A percentile compares a stretch with the other conserved stretches of the same genome.
These are phyloP conservation scores for Botrytis paeoniae DNA, from an alignment of 2,329 filamentous ascomycete species.

Conservation along the genomic window DNA sequence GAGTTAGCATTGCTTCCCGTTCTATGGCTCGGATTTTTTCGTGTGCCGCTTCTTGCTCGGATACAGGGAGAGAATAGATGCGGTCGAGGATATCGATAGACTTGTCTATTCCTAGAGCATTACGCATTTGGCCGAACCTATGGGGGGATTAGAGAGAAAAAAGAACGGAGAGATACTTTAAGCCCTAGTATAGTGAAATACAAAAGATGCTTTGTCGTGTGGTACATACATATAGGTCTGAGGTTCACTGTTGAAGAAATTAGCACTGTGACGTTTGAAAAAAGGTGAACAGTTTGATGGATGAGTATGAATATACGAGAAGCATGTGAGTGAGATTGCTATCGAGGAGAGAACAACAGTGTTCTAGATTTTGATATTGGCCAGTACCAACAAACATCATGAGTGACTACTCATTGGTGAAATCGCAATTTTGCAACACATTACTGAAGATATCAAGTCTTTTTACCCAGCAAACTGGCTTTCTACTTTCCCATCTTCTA, in stretches of 20 bases:
- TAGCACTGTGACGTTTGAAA: not conserved
- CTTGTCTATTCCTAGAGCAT: slow-evolving; percentile 69
- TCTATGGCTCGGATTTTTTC: slow-evolving; percentile 77
- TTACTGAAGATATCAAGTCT: not conserved
- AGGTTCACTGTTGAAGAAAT: slow-evolving; percentile 10
- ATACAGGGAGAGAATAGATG: slow-evolving; percentile 68
- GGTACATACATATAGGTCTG: slow-evolving; percentile 19
- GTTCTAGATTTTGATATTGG: not conserved
- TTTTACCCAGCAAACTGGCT: not conserved
- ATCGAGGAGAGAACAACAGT: not conserved
- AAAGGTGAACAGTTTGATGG: too few relatives aligned
- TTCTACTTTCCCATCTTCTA: not conserved
- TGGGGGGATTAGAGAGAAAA: slow-evolving; percentile 51
- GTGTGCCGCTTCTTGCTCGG: slow-evolving; percentile 61
- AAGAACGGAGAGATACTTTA: not conserved
- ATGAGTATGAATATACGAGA: not conserved
- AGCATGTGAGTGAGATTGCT: not conserved
- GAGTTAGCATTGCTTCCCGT: slow-evolving; percentile 71
- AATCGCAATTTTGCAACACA: not conserved
- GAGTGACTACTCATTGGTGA: not conserved
- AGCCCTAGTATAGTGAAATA: not conserved
- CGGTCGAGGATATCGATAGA: slow-evolving; percentile 83
- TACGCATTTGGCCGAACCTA: slow-evolving; percentile 90
- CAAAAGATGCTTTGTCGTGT: not conserved
- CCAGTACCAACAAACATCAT: not conserved